phyloP scores from a whole-genome alignment of 768 basidiomycete genomes.

The Gelatoporia subvermispora region DNA sequence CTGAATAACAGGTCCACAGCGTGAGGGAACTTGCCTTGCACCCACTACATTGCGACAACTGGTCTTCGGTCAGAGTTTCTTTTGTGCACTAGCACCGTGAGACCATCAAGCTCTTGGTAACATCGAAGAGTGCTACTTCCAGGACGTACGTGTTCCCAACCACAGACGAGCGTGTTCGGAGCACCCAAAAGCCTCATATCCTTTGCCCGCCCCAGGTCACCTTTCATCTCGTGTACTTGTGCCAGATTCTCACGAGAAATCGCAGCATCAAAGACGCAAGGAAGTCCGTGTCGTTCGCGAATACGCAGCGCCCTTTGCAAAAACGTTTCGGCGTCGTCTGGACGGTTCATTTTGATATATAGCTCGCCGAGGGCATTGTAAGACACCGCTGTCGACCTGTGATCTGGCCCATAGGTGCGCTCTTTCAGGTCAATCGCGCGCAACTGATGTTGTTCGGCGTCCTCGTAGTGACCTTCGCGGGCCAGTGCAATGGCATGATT shows the following conservation, averaged over 20 bases:
- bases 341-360: constrained; percentile 27
- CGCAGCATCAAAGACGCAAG: constrained; percentile 26
- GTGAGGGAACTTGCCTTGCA: constrained; percentile 29
- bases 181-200: constrained; percentile 21
- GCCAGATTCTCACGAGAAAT: constrained; percentile 34
- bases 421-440: constrained; percentile 27
- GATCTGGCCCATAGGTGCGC: constrained; percentile 14
- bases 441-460: constrained; percentile 27
- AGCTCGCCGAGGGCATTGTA: constrained; percentile 33
- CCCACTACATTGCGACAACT: constrained; percentile 20
- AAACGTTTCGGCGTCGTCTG: constrained; percentile 33
- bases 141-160: constrained; percentile 19
- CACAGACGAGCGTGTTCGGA: constrained; percentile 22
- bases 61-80: constrained; percentile 11
- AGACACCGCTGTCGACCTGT: constrained; percentile 23
- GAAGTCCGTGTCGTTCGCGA: constrained; percentile 17
- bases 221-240: constrained; percentile 29
- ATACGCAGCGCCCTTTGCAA: constrained; percentile 26
- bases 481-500: constrained; percentile 16
- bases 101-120: neutral
- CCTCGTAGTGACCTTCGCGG: constrained; percentile 16
- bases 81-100: constrained; percentile 23
- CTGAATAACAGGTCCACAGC: too few species aligned
- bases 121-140: neutral
- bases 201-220: constrained; percentile 26